Percentiles rank a stretch among this genome's conserved stretches.
These are phyloP conservation scores for Musa balbisiana DNA, from an alignment of 202 grass and related monocot species.

Conservation along the genomic window DNA sequence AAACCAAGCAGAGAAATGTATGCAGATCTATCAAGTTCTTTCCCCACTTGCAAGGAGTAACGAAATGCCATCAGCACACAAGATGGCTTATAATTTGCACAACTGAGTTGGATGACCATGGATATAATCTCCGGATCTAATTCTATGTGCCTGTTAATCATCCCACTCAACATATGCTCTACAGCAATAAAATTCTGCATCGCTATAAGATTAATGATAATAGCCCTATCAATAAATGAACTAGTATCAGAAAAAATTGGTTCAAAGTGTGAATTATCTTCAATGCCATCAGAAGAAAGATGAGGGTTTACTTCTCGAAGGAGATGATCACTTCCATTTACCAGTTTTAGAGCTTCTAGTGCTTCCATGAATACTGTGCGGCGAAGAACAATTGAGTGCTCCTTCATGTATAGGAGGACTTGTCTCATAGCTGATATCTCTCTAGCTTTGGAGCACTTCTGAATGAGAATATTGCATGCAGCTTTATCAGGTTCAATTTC, in stretches of 20 bases:
- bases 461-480: conserved; percentile 65
- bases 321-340: conserved; percentile 37
- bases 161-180: conserved; percentile 35
- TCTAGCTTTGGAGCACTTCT: conserved; percentile 60
- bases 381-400: conserved; percentile 56
- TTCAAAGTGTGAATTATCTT: conserved; percentile 27
- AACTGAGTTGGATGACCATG: conserved; percentile 45
- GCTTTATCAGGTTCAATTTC: conserved; percentile 58
- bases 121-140: conserved; percentile 43
- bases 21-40: conserved; percentile 37
- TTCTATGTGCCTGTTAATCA: conserved; percentile 32
- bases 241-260: conserved; percentile 29
- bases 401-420: conserved; percentile 67
- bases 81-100: conserved; percentile 36
- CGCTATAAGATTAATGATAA: conserved; percentile 45
- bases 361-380: conserved; percentile 50
- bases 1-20: conserved; percentile 59
- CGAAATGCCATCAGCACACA: conserved; percentile 40
- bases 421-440: conserved; percentile 38
- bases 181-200: conserved; percentile 43
- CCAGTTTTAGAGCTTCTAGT: conserved; percentile 53
- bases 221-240: conserved; percentile 44
- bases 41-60: conserved; percentile 40
- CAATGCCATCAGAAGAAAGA: conserved; percentile 47
- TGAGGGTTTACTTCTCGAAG: conserved; percentile 64